These are phyloP conservation scores for Peronospora destructor DNA, from an alignment of 352 stramenopile genomes.

Conservation along the genomic window DNA sequence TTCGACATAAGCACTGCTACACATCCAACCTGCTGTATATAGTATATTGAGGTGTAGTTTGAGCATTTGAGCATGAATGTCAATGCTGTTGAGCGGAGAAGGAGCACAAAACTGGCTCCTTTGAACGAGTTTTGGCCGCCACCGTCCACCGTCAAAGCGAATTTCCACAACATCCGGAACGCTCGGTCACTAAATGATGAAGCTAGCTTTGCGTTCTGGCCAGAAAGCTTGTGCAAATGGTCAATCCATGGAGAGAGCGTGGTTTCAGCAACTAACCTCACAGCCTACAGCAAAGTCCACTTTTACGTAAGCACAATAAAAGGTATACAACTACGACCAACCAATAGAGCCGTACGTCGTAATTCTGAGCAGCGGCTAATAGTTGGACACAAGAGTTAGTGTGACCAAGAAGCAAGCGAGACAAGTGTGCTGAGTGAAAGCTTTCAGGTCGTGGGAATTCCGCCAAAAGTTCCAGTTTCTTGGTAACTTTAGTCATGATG, in stretches of 20 bases:
- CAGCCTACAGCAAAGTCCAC: constrained; percentile 18
- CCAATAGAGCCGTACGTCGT: constrained; percentile 22
- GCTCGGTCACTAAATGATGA: constrained; percentile 55
- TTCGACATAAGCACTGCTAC: not conserved
- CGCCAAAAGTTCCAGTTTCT: constrained; percentile 14
- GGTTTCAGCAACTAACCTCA: constrained; percentile 19
- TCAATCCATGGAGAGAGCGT: constrained; percentile 44
- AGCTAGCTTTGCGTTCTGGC: constrained; percentile 44
- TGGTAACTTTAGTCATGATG: constrained; percentile 1
- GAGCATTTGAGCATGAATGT: constrained; percentile 63
- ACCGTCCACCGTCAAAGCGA: constrained; percentile 30
- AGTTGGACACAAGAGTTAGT: constrained; percentile 34
- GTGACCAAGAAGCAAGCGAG: constrained; percentile 42
- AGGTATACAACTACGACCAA: not conserved
- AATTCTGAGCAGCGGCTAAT: constrained; percentile 25
- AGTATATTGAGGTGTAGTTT: constrained; percentile 50
- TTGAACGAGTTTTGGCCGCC: constrained; percentile 12
- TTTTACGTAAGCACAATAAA: constrained; percentile 1
- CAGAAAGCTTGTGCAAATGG: constrained; percentile 35
- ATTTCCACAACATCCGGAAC: constrained; percentile 73
- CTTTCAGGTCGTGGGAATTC: constrained; percentile 38
- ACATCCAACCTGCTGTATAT: constrained; percentile 47
- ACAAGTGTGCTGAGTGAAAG: constrained; percentile 39
- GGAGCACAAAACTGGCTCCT: constrained; percentile 23
- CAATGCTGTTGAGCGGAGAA: constrained; percentile 41